Conservation (phyloP, 2,329 filamentous ascomycete genomes). For the Plenodomus biglobosus region DNA sequence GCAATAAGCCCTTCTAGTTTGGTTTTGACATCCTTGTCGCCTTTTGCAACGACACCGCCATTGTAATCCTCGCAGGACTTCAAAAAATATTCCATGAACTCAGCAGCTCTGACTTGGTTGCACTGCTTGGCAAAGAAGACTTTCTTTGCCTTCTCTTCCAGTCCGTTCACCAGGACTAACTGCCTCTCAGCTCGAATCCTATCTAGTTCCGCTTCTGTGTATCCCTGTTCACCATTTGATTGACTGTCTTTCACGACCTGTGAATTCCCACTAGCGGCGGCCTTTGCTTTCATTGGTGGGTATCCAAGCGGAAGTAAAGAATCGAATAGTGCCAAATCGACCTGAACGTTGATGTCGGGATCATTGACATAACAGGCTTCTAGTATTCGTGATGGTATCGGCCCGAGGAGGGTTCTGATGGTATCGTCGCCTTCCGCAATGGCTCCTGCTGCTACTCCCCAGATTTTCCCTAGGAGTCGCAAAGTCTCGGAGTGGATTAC, state of each 20-base stretch:
- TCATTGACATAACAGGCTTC: constrained; percentile 91
- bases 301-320: constrained; percentile 87
- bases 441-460: constrained; percentile 90
- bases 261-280: constrained; percentile 53
- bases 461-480: constrained; percentile 79
- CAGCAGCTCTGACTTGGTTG: constrained; percentile 73
- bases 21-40: constrained; percentile 65
- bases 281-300: constrained; percentile 66
- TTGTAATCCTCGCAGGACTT: constrained; percentile 88
- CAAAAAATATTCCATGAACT: constrained; percentile 74
- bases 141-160: constrained; percentile 76
- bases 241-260: constrained; percentile 66
- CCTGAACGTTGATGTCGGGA: constrained; percentile 75
- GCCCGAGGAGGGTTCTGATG: constrained; percentile 72
- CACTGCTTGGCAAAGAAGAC: constrained; percentile 87
- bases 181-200: constrained; percentile 82
- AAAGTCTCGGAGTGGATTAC: constrained; percentile 84
- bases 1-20: constrained; percentile 73
- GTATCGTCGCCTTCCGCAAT: constrained; percentile 79
- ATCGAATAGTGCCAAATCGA: constrained; percentile 85
- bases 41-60: constrained; percentile 76
- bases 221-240: constrained; percentile 47
- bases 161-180: constrained; percentile 73
- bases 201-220: constrained; percentile 62
- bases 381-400: constrained; percentile 81